Evolutionary conservation across 768 basidiomycete species (phyloP).

Genomic region (Grammothele lineata): DNA sequence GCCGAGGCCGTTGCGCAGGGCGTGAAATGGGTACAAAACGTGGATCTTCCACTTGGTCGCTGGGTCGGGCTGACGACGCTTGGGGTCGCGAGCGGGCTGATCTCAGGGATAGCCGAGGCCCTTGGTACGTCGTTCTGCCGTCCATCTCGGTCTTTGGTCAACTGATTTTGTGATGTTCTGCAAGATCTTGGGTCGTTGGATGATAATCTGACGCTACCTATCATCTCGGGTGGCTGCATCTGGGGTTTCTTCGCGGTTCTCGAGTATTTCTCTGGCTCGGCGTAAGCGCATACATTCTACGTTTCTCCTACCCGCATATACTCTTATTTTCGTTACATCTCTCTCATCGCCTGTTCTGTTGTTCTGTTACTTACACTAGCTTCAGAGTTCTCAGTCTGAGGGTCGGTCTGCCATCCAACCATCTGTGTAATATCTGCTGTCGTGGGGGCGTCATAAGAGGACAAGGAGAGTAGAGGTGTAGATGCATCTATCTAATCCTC

Average conservation of each 20-base stretch:
- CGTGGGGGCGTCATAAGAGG: no score
- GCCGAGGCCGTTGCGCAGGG: conserved; percentile 24
- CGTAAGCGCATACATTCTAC: not conserved
- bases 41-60: conserved; percentile 31
- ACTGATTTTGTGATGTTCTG: not conserved
- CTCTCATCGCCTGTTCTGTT: no score
- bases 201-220: conserved; percentile 87
- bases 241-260: conserved; percentile 50
- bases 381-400: no score
- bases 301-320: no score
- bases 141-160: conserved; percentile 5
- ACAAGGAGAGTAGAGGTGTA: no score
- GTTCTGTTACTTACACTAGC: no score
- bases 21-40: conserved; percentile 16
- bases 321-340: no score
- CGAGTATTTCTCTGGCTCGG: conserved; percentile 26
- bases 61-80: conserved; percentile 51
- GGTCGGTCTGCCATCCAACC: no score
- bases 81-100: conserved; percentile 64
- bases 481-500: no score
- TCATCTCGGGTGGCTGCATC: conserved; percentile 74
- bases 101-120: conserved; percentile 86
- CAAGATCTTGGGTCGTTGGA: conserved; percentile 83
- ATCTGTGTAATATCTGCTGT: no score
- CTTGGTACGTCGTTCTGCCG: conserved; percentile 55